Percentiles rank a stretch among this genome's conserved stretches.
Evolutionary conservation across 345 rosid species (phyloP).

Genomic region (Toxicodendron radicans): DNA sequence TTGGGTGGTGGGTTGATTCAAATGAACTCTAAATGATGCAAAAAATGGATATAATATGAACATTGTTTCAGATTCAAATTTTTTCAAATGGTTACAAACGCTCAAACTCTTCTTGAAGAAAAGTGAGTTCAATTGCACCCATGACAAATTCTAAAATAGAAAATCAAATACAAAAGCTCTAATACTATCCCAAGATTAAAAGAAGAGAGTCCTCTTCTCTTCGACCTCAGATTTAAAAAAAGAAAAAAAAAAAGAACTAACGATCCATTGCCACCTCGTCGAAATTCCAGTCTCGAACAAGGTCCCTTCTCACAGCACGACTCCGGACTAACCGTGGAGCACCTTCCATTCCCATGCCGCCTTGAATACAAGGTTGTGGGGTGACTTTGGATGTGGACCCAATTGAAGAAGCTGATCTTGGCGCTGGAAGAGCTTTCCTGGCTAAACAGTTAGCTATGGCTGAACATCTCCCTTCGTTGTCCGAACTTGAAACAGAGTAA

Average conservation of each 20-base stretch:
- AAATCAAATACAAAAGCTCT: conserved; percentile 16
- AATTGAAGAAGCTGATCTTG: conserved; percentile 44
- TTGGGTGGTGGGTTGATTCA: no score
- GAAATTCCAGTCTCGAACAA: conserved; percentile 96
- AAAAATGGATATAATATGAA: conserved; percentile 2
- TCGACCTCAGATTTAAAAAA: not conserved
- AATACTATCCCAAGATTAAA: conserved; percentile 19
- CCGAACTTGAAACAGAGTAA: conserved; percentile 91
- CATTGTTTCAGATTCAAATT: conserved; percentile 19
- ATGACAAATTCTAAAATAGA: conserved; percentile 13
- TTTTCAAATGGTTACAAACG: conserved; percentile 25
- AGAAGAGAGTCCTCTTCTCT: conserved; percentile 7
- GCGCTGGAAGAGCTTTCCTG: conserved; percentile 65
- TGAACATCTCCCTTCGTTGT: conserved; percentile 81
- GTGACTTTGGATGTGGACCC: conserved; percentile 80
- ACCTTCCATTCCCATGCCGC: conserved; percentile 43
- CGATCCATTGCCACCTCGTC: conserved; percentile 54
- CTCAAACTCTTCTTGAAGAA: conserved; percentile 29
- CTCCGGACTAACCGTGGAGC: conserved; percentile 85
- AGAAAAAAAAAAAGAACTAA: conserved; percentile 21
- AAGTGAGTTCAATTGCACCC: conserved; percentile 28
- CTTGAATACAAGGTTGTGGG: conserved; percentile 65
- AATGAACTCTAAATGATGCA: no score
- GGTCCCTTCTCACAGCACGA: conserved; percentile 84
- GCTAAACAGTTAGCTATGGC: conserved; percentile 75